phyloP scores from a whole-genome alignment of 495 filamentous ascomycete species.

The Parmelia sp. region DNA sequence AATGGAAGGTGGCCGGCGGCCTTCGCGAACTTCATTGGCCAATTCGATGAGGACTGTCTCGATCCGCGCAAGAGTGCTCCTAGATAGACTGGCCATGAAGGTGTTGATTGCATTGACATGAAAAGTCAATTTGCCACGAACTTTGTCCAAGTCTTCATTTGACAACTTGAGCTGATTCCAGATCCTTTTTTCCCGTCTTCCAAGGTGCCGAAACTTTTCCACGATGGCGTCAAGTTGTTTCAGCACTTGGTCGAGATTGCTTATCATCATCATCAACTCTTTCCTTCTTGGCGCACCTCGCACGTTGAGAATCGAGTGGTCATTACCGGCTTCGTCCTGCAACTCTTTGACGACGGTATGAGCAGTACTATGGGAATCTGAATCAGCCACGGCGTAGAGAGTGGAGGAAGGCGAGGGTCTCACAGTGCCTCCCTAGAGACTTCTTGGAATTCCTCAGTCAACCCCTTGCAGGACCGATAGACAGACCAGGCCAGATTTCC shows the following conservation, averaged over 20 bases:
- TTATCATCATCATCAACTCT: constrained; percentile 4
- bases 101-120: too few species aligned
- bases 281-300: constrained; percentile 3
- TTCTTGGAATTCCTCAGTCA: constrained; percentile 4
- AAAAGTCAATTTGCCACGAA: not conserved
- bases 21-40: too few species aligned
- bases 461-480: constrained; percentile 28
- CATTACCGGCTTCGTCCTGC: constrained; percentile 3
- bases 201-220: constrained; percentile 1
- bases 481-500: constrained; percentile 27
- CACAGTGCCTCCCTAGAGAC: not conserved
- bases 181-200: not conserved
- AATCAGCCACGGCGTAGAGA: too few species aligned
- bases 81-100: too few species aligned
- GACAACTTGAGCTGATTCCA: constrained; percentile 9
- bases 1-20: too few species aligned
- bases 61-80: constrained; percentile 2
- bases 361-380: too few species aligned
- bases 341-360: not conserved
- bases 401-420: too few species aligned
- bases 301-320: not conserved
- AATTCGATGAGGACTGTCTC: constrained; percentile 6
- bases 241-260: not conserved
- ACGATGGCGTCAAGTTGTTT: not conserved
- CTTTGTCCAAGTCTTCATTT: not conserved